phyloP scores from a whole-genome alignment of 1,284 basidiomycete genomes.

The Papiliotrema fonsecae region DNA sequence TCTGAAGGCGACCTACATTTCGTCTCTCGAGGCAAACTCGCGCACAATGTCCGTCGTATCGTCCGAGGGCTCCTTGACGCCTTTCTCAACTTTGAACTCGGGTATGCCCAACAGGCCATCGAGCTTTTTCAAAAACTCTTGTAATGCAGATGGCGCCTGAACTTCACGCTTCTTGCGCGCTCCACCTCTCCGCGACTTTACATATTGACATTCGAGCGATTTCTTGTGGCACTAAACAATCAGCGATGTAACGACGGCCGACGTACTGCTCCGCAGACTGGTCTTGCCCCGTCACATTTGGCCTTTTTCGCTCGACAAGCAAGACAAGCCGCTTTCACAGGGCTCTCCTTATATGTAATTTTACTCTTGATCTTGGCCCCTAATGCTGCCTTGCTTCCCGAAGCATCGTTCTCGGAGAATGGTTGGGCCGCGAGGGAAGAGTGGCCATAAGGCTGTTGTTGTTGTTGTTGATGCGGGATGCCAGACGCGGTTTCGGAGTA shows the following conservation, averaged over 20 bases:
- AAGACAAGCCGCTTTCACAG: conserved; percentile 46
- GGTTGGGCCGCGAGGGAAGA: background rate
- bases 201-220: conserved; percentile 43
- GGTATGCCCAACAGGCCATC: conserved; percentile 35
- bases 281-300: conserved; percentile 46
- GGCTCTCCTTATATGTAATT: conserved; percentile 19
- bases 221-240: conserved; percentile 39
- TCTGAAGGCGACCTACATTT: conserved; percentile 28
- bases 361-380: conserved; percentile 1
- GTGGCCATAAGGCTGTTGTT: no score
- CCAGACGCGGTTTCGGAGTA: no score
- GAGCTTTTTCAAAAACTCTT: conserved; percentile 41
- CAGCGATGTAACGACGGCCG: background rate
- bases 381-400: background rate
- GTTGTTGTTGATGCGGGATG: no score
- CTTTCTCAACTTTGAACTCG: conserved; percentile 18
- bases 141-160: conserved; percentile 34
- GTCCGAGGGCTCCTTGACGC: conserved; percentile 16
- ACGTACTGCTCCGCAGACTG: conserved; percentile 45
- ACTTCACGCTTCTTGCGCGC: conserved; percentile 45
- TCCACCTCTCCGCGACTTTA: conserved; percentile 47
- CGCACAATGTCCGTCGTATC: conserved; percentile 39
- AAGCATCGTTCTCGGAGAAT: background rate
- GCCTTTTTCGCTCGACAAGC: conserved; percentile 47
- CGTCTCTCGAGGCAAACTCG: conserved; percentile 28